Conservation (phyloP, 768 basidiomycete genomes). For the Melanogaster broomeanus region DNA sequence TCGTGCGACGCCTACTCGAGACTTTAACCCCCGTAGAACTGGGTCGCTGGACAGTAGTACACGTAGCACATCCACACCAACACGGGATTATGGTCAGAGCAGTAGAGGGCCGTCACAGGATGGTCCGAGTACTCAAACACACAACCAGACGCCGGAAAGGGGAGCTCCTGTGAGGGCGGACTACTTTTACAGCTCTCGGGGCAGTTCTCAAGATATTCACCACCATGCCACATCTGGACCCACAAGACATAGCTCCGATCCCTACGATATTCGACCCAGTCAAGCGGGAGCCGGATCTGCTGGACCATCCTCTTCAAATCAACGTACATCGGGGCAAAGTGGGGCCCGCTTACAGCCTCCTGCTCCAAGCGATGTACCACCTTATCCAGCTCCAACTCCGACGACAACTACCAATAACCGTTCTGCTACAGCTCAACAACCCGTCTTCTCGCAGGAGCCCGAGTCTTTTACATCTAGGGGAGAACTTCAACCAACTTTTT, state of each 20-base stretch:
- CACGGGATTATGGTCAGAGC: conserved; percentile 23
- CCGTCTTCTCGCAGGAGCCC: conserved; percentile 24
- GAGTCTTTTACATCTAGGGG: conserved; percentile 52
- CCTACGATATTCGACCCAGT: conserved; percentile 11
- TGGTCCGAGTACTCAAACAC: conserved; percentile 10
- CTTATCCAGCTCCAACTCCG: conserved; percentile 32
- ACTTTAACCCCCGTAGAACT: conserved; percentile 24
- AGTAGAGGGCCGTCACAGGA: conserved; percentile 16
- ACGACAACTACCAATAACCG: conserved; percentile 10
- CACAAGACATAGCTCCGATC: conserved; percentile 27
- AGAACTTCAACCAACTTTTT: conserved; percentile 68
- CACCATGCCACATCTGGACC: conserved; percentile 9
- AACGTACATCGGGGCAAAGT: conserved; percentile 13
- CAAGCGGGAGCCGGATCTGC: conserved; percentile 5
- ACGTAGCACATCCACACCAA: conserved; percentile 12
- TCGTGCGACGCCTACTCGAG: conserved; percentile 30
- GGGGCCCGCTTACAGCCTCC: conserved; percentile 26
- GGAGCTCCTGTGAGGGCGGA: conserved; percentile 10
- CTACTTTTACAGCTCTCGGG: conserved; percentile 16
- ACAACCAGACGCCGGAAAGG: conserved; percentile 25
- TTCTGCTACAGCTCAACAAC: conserved; percentile 12
- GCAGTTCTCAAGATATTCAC: conserved; percentile 14
- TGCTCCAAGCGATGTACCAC: conserved; percentile 18
- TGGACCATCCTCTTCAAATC: conserved; percentile 19
- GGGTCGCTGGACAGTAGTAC: conserved; percentile 20